Evolutionary conservation across 352 stramenopile species (phyloP).

Genomic region (Phytophthora pluvialis): DNA sequence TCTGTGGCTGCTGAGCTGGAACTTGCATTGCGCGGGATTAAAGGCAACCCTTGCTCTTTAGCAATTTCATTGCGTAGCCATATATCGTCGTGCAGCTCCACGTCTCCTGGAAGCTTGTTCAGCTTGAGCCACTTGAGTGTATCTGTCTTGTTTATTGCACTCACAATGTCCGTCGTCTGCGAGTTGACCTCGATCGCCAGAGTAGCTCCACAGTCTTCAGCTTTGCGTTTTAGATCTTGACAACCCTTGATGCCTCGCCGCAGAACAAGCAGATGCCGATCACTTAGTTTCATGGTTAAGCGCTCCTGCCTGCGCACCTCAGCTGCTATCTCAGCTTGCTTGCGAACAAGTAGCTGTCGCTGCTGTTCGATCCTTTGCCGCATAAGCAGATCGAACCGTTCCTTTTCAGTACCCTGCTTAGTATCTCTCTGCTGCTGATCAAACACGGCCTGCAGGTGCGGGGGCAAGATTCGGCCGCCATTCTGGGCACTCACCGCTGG

Average conservation of each 20-base stretch:
- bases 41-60: constrained; percentile 51
- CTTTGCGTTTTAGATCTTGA: constrained; percentile 71
- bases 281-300: constrained; percentile 53
- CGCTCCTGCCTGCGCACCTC: constrained; percentile 43
- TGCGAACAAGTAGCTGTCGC: constrained; percentile 20
- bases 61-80: constrained; percentile 80
- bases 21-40: constrained; percentile 9
- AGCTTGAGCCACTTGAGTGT: constrained; percentile 78
- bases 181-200: constrained; percentile 83
- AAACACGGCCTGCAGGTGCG: constrained; percentile 29
- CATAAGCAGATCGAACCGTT: constrained; percentile 10
- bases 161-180: constrained; percentile 83
- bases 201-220: constrained; percentile 61
- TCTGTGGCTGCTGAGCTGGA: not conserved
- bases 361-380: constrained; percentile 13
- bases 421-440: constrained; percentile 30
- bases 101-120: constrained; percentile 65
- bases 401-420: constrained; percentile 4
- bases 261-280: constrained; percentile 73
- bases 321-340: constrained; percentile 34
- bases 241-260: constrained; percentile 72
- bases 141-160: constrained; percentile 59
- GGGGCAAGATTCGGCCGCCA: constrained; percentile 33
- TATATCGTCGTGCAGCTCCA: constrained; percentile 71
- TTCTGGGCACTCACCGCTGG: constrained; percentile 3